Evolutionary conservation across 495 filamentous ascomycete species (phyloP).

Genomic region (Neurospora sp.): DNA sequence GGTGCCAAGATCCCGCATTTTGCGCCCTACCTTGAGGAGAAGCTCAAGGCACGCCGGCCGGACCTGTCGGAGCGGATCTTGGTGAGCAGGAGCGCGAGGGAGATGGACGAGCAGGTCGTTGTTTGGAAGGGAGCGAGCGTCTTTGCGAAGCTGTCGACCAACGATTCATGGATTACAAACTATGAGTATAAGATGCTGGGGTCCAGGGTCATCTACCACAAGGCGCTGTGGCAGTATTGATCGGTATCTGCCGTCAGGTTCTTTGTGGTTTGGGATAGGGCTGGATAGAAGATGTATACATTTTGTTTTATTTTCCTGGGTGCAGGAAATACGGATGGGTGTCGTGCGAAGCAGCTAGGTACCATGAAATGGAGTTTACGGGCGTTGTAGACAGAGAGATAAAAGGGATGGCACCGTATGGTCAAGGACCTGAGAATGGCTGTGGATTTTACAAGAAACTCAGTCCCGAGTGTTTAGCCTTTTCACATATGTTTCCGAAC

Average conservation of each 20-base stretch:
- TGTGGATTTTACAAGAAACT: background rate
- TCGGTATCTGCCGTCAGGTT: background rate
- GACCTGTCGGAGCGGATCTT: constrained; percentile 72
- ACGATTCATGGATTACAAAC: constrained; percentile 88
- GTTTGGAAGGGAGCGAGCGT: constrained; percentile 97
- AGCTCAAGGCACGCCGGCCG: constrained; percentile 57
- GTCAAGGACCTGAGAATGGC: background rate
- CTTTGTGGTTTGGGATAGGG: background rate
- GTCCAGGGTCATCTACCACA: constrained; percentile 68
- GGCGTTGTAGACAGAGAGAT: background rate
- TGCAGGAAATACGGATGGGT: background rate
- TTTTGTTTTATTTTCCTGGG: background rate
- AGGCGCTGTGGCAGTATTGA: constrained; percentile 68
- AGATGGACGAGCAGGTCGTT: constrained; percentile 89
- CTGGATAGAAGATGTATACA: background rate
- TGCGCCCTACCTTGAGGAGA: constrained; percentile 68
- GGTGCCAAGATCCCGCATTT: constrained; percentile 73
- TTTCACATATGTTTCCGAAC: background rate
- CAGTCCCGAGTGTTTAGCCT: background rate
- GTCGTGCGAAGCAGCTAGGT: background rate
- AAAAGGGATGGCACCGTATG: background rate
- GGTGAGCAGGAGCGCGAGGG: constrained; percentile 76
- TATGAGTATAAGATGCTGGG: constrained; percentile 85
- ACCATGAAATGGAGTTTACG: background rate
- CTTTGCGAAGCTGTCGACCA: constrained; percentile 84